Base-by-base conservation (phyloP, 78 protist genomes). In the Planoprotostelium fungivorum region DNA sequence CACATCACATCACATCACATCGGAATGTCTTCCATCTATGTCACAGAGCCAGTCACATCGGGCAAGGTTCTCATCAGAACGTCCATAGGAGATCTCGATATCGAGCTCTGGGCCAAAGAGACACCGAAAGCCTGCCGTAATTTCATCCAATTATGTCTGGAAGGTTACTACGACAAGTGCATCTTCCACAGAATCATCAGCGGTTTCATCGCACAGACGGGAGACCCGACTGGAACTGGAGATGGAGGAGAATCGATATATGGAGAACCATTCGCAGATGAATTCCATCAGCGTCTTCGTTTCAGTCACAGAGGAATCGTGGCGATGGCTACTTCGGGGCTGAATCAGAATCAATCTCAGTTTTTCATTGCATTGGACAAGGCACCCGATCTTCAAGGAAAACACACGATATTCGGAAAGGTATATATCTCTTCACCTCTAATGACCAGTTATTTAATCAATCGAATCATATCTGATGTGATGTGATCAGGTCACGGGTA, bases 141-240 rank as follows among this genome's bases (percentile, higher is more conserved):
- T 37, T 98, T 98, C n/a, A 39, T 96, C 16, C 98, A 98, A 85
- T 93, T 95, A 63, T 93, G 97, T 85, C 0, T 95, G 39, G 96
- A 92, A 29, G 85, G 98, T 23, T 98, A 97, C 90, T 98, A 98
- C 85, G 96, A 98, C 85, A 87, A 92, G 91, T 88, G 92, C 36
- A 51, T 91, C 23, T 98, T 98, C 93, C 98, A 97, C 93, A 91
- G 99, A 0, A 89, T 97, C 84, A 89, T 98, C 39, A 88, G 88
- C 38, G 93, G 87, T 23, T 97, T 97, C 91, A 94, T 98, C 63
- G 92, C 94, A 28, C 99, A 98, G 89, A 93, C 95, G 35, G 99
- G 99, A 73, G 99, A 98, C 87, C 99, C 99, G 16, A 97, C 98
- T 0, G 96, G 96, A 0, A 95, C 98, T 0, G 99, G 99, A 29